Evolutionary conservation across 1,284 basidiomycete species (phyloP).

Genomic region (Ceratobasidium sp.): DNA sequence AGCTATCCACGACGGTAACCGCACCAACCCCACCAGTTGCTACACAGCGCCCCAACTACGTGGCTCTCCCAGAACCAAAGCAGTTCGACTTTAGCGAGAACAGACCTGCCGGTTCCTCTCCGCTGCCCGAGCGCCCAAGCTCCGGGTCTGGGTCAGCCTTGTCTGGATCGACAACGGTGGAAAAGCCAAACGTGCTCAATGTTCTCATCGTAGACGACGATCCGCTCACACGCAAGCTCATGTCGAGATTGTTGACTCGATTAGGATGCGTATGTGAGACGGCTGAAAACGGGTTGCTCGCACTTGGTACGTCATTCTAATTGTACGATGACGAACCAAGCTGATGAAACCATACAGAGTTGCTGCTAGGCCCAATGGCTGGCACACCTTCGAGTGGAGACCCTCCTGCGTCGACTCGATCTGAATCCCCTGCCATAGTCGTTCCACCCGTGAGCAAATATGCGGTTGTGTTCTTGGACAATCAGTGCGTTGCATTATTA

Average conservation of each 20-base stretch:
- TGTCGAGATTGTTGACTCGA: conserved; percentile 79
- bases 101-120: no score
- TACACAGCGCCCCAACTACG: conserved; percentile 24
- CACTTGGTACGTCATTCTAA: conserved; percentile 52
- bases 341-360: conserved; percentile 50
- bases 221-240: conserved; percentile 77
- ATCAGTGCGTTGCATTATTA: conserved; percentile 56
- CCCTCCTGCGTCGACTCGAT: conserved; percentile 16
- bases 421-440: not conserved
- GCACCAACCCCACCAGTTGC: not conserved
- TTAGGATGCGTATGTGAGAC: conserved; percentile 78
- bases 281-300: conserved; percentile 88
- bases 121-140: no score
- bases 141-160: conserved; percentile 24
- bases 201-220: conserved; percentile 83
- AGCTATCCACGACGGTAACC: not conserved
- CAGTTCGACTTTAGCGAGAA: conserved; percentile 3
- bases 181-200: conserved; percentile 50
- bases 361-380: conserved; percentile 60
- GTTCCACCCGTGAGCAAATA: conserved; percentile 48
- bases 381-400: conserved; percentile 45
- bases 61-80: conserved; percentile 34
- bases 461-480: conserved; percentile 83
- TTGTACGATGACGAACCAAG: not conserved
- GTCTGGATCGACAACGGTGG: conserved; percentile 27